Evolutionary conservation across 73 alveolate species (phyloP).

Genomic region (Paramecium caudatum): DNA sequence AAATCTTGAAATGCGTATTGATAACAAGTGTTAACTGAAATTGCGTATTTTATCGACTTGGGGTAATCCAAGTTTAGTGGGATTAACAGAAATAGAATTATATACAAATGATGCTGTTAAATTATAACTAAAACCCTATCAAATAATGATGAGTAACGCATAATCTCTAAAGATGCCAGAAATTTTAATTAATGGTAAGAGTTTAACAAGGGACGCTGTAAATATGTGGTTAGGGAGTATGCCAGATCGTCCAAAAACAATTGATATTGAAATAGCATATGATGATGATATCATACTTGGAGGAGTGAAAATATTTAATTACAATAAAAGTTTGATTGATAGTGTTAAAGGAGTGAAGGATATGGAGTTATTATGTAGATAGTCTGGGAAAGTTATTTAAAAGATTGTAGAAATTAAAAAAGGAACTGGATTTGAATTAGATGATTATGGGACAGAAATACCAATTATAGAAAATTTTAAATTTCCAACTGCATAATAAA

Average conservation of each 20-base stretch:
- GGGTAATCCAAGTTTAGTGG: constrained; percentile 88
- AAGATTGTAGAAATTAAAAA: constrained; percentile 80
- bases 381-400: not conserved
- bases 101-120: constrained; percentile 73
- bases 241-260: constrained; percentile 86
- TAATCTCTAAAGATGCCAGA: constrained; percentile 78
- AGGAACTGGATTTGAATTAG: constrained; percentile 82
- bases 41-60: constrained; percentile 86
- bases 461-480: constrained; percentile 57
- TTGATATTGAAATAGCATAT: constrained; percentile 80
- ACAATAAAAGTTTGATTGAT: constrained; percentile 86
- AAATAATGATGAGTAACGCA: constrained; percentile 75
- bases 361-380: constrained; percentile 76
- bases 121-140: constrained; percentile 79
- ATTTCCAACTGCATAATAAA: constrained; percentile 57
- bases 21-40: constrained; percentile 47
- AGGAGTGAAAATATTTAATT: constrained; percentile 86
- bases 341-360: constrained; percentile 88
- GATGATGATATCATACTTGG: constrained; percentile 76
- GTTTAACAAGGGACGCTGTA: constrained; percentile 83
- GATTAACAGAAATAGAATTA: constrained; percentile 90
- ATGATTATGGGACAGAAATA: constrained; percentile 82
- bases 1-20: constrained; percentile 78
- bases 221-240: constrained; percentile 90
- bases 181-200: constrained; percentile 80